Evolutionary conservation across 176 grass and related monocot species (phyloP).

Genomic region (Phragmites australis): DNA sequence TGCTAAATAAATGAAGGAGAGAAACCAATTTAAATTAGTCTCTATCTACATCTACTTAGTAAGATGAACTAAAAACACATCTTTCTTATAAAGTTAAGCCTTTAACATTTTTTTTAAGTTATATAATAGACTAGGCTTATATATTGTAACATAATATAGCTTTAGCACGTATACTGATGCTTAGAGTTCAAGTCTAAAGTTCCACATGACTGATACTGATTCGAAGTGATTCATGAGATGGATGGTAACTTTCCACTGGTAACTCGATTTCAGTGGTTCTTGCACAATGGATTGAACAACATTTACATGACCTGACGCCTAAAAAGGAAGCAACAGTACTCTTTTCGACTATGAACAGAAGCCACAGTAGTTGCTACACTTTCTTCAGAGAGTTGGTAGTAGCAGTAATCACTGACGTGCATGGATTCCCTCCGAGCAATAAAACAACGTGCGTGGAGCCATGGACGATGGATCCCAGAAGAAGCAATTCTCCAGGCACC

Average conservation of each 20-base stretch:
- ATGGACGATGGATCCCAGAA: background rate
- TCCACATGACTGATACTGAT: background rate
- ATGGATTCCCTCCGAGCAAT: constrained; percentile 44
- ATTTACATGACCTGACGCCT: constrained; percentile 14
- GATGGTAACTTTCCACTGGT: background rate
- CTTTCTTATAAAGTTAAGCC: no score
- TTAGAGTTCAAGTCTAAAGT: background rate
- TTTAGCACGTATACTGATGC: background rate
- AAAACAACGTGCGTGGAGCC: constrained; percentile 49
- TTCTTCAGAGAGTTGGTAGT: background rate
- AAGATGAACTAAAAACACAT: no score
- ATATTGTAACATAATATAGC: no score
- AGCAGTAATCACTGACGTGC: constrained; percentile 20
- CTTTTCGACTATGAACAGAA: constrained; percentile 4
- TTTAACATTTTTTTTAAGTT: no score
- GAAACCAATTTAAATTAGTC: no score
- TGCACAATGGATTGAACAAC: constrained; percentile 17
- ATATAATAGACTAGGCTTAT: no score
- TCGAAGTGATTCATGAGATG: background rate
- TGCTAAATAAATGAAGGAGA: no score
- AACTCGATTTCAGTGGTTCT: background rate
- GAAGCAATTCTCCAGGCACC: constrained; percentile 13
- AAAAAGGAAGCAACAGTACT: constrained; percentile 18
- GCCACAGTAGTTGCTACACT: background rate
- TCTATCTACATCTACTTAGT: no score